Base-by-base conservation (phyloP, 768 basidiomycete species). In the Suillus weaverae region DNA sequence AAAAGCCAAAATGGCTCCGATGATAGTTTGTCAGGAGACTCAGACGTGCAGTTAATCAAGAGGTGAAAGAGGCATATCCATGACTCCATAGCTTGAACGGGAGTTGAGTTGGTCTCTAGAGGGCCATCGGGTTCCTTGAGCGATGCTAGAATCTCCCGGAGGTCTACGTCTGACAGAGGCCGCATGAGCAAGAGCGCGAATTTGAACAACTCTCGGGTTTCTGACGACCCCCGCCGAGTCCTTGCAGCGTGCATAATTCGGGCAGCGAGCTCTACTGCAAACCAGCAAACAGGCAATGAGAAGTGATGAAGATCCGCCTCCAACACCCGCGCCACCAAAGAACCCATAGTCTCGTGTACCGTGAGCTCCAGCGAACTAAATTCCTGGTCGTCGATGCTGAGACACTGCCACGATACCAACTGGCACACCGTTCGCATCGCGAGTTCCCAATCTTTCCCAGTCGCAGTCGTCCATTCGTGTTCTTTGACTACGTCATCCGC, bases 1-100 rank as follows among this genome's bases (percentile, higher is more conserved):
- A 83, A 64, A 32, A 72, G 71, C 85, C 86, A 86, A 66, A 88
- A 80, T 6, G 77, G 78, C 68, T 79, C 63, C 50, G 65, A 66
- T 68, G 67, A 57, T 65, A 59, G 20, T 18, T 64, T 62, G 51
- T 39, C 54, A 51, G 16, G 48, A 51, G 70, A 61, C 16, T 62
- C 65, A n/a, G 66, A 68, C 44, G 70, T 61, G 44, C 69, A 73
- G 44, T 70, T 72, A 33, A 69, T 60, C 7, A 84, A 72, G n/a
- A 91, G 69, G 68, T 92, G 86, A 41, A 91, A 80, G 26, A 94
- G 70, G 43, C 85, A 86, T 56, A 93, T 80, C 95, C 95, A 97
- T 20, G 90, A 68, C 69, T 94, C 89, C 2, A 85, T 81, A 1
- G 82, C 79, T 50, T 79, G 80, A 66, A 83, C 78, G 14, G 79